Evolutionary conservation across 2,329 filamentous ascomycete species (phyloP), one percentile per base, ranked within the genome.

Genomic region (Diplodia sapinea): DNA sequence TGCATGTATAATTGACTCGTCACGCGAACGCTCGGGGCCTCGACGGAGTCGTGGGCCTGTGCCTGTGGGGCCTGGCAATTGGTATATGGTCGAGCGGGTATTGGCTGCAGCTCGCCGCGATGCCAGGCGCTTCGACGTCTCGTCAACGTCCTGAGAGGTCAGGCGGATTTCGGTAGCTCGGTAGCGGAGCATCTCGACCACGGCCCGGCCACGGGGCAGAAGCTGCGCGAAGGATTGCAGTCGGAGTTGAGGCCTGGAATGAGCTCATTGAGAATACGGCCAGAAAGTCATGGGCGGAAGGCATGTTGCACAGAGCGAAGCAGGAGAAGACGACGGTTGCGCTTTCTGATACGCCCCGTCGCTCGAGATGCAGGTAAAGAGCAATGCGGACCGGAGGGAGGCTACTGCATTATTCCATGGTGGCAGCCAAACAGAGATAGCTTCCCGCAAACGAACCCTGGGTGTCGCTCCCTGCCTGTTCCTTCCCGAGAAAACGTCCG

Each of bases 81-180:
- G 54, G 61, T 61, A 62, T 38, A 56, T 33, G 59, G 51, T 62
- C 40, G 49, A 51, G 61, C 62, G 47, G 61, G 67, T 33, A 23
- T 54, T 63, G 23, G 33, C 65, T 55, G 70, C 70, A 63, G 71
- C 63, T 47, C 72, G 74, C 63, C 73, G 73, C 17, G 70, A 70
- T 65, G 74, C 72, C 67, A 79, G 74, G 55, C 75, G 74, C 40
- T 73, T 73, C 47, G 73, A 72, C 15, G 75, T 75, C 38, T 77
- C 75, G 4, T 79, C 75, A 52, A 79, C 70, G 67, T 79, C 76
- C 7, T 76, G 76, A 9, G 77, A 70, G 9, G 76, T 77, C 71
- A 79, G 63, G 23, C 73, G 74, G 50, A 79, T 75, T 70, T 79
- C 78, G 55, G 78, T 76, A 1, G 76, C 74, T 31, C 73, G 73